phyloP scores from a whole-genome alignment of 768 basidiomycete genomes.

The Mycena vulgaris region DNA sequence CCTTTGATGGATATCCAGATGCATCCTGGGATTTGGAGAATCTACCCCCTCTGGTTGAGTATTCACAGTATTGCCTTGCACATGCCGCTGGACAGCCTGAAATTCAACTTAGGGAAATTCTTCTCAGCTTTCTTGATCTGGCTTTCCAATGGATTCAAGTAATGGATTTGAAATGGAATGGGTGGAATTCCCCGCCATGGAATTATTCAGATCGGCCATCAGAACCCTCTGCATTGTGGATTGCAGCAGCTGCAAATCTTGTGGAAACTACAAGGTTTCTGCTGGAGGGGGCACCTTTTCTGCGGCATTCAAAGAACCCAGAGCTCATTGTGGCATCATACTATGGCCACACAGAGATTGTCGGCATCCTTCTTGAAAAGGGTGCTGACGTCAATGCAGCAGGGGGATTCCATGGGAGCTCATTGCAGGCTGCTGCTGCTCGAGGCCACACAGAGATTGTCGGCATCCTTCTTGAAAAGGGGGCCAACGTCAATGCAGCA shows the following conservation, averaged over 20 bases:
- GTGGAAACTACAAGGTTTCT: background rate
- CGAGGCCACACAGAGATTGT: too few species aligned
- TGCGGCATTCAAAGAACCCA: background rate
- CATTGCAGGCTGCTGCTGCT: too few species aligned
- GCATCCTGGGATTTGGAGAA: background rate
- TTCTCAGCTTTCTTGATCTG: background rate
- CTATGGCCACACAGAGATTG: background rate
- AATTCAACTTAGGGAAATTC: background rate
- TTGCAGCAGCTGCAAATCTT: background rate
- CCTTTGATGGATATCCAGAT: background rate
- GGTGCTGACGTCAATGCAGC: too few species aligned
- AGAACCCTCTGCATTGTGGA: background rate
- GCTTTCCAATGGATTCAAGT: too few species aligned
- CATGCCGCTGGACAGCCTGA: background rate
- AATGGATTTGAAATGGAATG: background rate
- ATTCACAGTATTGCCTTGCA: too few species aligned
- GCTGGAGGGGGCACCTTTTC: background rate
- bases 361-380: too few species aligned
- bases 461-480: too few species aligned
- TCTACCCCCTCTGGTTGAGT: too few species aligned
- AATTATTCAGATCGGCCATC: background rate
- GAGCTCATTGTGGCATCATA: background rate
- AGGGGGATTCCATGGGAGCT: too few species aligned
- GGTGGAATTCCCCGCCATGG: background rate
- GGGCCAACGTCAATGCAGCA: too few species aligned